Conservation (phyloP, 768 basidiomycete species). For the Ramaria sp. region DNA sequence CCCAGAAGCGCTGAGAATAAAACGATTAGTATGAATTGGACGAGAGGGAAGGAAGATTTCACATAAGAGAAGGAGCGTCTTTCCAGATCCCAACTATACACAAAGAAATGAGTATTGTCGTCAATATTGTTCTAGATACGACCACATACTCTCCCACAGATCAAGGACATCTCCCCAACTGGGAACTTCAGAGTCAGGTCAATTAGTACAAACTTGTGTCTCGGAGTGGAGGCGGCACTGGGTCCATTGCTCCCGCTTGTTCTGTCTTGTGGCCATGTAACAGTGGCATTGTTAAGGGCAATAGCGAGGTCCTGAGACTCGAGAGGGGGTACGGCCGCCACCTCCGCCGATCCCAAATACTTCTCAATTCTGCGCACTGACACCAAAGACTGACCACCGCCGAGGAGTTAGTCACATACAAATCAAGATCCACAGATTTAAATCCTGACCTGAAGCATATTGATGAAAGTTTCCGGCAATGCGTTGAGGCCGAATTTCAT, state of each 20-base stretch:
- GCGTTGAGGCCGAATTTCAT: constrained; percentile 83
- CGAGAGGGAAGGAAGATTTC: constrained; percentile 4
- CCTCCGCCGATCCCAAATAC: constrained; percentile 69
- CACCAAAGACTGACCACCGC: constrained; percentile 47
- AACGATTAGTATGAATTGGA: constrained; percentile 11
- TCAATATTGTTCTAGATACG: background rate
- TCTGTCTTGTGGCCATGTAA: constrained; percentile 81
- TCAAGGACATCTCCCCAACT: constrained; percentile 61
- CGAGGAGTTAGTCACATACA: background rate
- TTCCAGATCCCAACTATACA: constrained; percentile 73
- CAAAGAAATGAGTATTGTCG: background rate
- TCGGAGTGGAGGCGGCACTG: constrained; percentile 58
- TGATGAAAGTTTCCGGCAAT: constrained; percentile 85
- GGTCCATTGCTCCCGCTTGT: constrained; percentile 32
- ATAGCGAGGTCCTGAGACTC: constrained; percentile 47
- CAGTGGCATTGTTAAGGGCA: constrained; percentile 72
- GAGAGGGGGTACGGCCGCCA: constrained; percentile 49
- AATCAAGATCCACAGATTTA: background rate
- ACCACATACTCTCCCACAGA: constrained; percentile 54
- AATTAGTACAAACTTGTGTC: constrained; percentile 65
- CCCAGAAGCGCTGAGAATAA: constrained; percentile 56
- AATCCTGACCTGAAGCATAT: constrained; percentile 59
- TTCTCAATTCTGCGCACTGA: constrained; percentile 87
- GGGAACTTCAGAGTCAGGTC: constrained; percentile 76
- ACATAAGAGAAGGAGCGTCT: constrained; percentile 74